Percentiles rank a stretch among this genome's conserved stretches.
Conservation (phyloP, 73 alveolate genomes). For the Paramecium primaurelia region DNA sequence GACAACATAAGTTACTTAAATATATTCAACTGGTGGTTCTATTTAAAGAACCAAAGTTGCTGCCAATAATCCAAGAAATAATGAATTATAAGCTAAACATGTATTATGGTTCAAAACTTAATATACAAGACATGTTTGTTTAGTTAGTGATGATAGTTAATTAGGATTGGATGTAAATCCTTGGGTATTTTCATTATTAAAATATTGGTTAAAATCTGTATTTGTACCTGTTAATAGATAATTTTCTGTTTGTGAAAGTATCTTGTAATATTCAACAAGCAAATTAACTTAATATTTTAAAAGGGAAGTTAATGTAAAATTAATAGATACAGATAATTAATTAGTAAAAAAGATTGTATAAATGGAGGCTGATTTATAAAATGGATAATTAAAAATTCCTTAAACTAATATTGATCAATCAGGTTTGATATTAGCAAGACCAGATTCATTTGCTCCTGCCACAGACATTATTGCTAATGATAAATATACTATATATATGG, state of each 20-base stretch:
- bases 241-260: conserved; percentile 35
- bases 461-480: conserved; percentile 49
- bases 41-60: conserved; percentile 42
- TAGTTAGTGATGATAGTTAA: conserved; percentile 23
- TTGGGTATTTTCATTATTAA: conserved; percentile 23
- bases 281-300: conserved; percentile 23
- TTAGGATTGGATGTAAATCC: conserved; percentile 48
- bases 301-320: neutral
- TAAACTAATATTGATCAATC: conserved; percentile 25
- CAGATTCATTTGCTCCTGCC: conserved; percentile 51
- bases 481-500: conserved; percentile 41
- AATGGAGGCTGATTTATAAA: neutral
- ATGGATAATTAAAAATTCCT: neutral
- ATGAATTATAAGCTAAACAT: conserved; percentile 32
- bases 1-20: conserved; percentile 17
- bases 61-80: neutral
- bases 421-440: conserved; percentile 43
- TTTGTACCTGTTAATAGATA: conserved; percentile 34
- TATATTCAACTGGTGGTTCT: conserved; percentile 46
- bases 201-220: conserved; percentile 52
- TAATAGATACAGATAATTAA: neutral
- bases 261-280: conserved; percentile 1
- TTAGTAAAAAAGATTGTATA: neutral
- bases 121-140: conserved; percentile 58
- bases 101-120: conserved; percentile 58